Conservation (phyloP, 352 stramenopile genomes). For the Phytophthora cajani region DNA sequence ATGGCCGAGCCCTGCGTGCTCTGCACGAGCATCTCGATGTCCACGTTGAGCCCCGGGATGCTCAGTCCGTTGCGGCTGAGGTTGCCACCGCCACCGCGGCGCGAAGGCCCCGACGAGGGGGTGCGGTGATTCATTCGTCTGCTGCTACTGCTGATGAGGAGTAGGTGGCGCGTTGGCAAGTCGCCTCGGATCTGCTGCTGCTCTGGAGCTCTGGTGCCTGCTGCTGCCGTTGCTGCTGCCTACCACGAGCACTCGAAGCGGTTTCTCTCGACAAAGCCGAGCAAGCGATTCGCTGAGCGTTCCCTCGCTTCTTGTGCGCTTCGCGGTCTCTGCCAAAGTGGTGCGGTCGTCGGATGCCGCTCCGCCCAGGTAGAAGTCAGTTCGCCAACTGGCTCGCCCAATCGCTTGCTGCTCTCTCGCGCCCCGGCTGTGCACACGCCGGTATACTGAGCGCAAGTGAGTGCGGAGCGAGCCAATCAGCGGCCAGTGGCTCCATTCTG, state of each 20-base stretch:
- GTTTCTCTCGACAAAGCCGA: slow-evolving; percentile 19
- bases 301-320: slow-evolving; percentile 43
- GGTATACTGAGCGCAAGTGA: slow-evolving; percentile 20
- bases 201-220: neutral
- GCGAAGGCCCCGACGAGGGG: slow-evolving; percentile 27
- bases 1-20: slow-evolving; percentile 79
- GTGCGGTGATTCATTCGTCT: slow-evolving; percentile 44
- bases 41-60: slow-evolving; percentile 68
- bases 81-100: slow-evolving; percentile 1
- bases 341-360: slow-evolving; percentile 35
- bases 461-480: slow-evolving; percentile 10
- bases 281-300: slow-evolving; percentile 18
- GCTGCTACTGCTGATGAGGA: neutral
- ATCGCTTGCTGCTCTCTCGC: slow-evolving; percentile 34
- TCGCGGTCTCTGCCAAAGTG: slow-evolving; percentile 44
- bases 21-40: slow-evolving; percentile 87
- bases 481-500: neutral
- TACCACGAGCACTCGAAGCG: slow-evolving; percentile 18
- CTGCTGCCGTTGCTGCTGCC: slow-evolving; percentile 3
- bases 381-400: slow-evolving; percentile 34
- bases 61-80: slow-evolving; percentile 29
- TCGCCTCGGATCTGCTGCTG: slow-evolving; percentile 14
- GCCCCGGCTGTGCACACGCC: slow-evolving; percentile 3
- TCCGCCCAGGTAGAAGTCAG: slow-evolving; percentile 33
- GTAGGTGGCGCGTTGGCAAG: slow-evolving; percentile 21